Base-by-base conservation (phyloP, 1,284 basidiomycete species). In the Mycosarcoma mackinlayi region DNA sequence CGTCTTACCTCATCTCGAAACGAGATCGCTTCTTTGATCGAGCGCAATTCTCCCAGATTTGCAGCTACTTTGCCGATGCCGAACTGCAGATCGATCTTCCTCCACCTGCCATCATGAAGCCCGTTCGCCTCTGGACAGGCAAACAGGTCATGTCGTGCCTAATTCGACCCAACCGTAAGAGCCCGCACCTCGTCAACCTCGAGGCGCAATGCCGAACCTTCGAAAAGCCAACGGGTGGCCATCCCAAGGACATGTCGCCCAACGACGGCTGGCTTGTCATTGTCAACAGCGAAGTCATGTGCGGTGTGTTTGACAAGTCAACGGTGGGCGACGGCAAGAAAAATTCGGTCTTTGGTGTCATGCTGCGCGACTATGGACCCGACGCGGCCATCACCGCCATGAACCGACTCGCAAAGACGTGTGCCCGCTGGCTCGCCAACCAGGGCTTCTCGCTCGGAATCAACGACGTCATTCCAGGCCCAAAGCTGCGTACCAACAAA, bases 211-310 rank as follows among this genome's bases (percentile, higher is more conserved):
- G 96, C 82, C 90, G 94, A 82, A 96, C 94, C 64, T 89, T 92
- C 82, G 89, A 94, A 75, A 92, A 95, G 79, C 91, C 94, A 1
- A 87, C 88, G 52, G 65, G 59, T 51, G 80, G 83, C 28, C 85
- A 85, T 73, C 88, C 89, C 14, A 83, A 84, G 16, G 96, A 98
- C 81, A 88, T 99, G 85, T 92, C 92, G 10, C 94, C 95, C 0
- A 98, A 98, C 81, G 96, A 99, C 79, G 95, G 95, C 1, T 98
- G 93, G 89, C 88, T 99, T 28, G 96, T 98, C 58, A 90, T 99
- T 54, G 89, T 94, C 67, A 99, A 98, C 83, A 94, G 92, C 82
- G 94, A 98, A 84, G 94, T 99, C 80, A 98, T 98, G 93, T 98
- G 95, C 79, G 96, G 96, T 47, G 92, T 95, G 9, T 96, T 98